Evolutionary conservation across 2,329 filamentous ascomycete genomes (phyloP).

Genomic region (Thyridium curvatum): DNA sequence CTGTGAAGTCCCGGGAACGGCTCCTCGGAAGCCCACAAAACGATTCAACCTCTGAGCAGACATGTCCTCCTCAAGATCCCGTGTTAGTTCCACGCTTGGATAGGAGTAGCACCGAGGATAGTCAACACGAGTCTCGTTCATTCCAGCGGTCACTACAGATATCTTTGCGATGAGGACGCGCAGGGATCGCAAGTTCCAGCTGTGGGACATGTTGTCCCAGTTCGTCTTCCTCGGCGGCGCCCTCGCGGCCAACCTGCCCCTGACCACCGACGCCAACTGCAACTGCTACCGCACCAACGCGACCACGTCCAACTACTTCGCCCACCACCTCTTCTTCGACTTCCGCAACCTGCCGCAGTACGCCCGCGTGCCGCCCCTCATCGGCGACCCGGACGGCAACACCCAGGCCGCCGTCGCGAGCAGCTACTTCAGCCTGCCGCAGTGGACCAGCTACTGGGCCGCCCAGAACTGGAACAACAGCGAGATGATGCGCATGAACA

Average conservation of each 20-base stretch:
- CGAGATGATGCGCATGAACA: constrained; percentile 7
- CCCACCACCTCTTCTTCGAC: constrained; percentile 42
- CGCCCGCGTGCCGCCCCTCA: constrained; percentile 25
- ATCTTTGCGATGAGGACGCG: too few species aligned
- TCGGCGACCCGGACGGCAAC: constrained; percentile 19
- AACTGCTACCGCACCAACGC: constrained; percentile 43
- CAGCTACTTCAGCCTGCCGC: constrained; percentile 27
- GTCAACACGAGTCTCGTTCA: too few species aligned
- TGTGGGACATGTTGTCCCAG: too few species aligned
- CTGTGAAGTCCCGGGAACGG: too few species aligned
- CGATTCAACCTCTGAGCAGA: too few species aligned
- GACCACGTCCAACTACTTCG: constrained; percentile 34
- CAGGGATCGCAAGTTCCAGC: too few species aligned
- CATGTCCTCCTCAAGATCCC: too few species aligned
- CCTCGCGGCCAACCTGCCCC: constrained; percentile 42
- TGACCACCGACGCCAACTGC: constrained; percentile 29
- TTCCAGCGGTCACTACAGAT: too few species aligned
- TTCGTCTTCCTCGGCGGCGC: constrained; percentile 41
- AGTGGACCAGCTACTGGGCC: constrained; percentile 30
- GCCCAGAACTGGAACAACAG: constrained; percentile 34
- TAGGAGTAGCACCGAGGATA: too few species aligned
- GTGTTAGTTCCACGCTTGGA: too few species aligned
- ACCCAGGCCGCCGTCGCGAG: constrained; percentile 24
- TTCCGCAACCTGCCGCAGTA: constrained; percentile 36
- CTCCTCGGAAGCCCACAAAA: too few species aligned